Base-by-base conservation (phyloP, 331 rosid genomes). In the Cucumis variabilis region DNA sequence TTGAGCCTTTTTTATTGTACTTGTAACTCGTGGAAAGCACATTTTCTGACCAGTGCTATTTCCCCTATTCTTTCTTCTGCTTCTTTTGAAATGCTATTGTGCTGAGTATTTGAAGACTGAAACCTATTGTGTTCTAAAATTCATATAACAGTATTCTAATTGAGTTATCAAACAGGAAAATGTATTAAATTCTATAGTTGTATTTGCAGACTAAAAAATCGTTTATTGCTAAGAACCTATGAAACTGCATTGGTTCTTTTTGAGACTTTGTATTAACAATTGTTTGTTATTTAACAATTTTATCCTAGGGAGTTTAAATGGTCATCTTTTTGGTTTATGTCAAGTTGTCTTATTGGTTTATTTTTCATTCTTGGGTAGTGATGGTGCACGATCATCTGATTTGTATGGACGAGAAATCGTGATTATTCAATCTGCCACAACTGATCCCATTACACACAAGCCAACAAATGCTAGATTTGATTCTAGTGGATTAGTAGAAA, bases 311-410 rank as follows among this genome's bases (percentile, higher is more conserved):
- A 83, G 73, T 65, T 60, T 2, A 80, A 41, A 87, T 67, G 85
- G 60, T 46, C 24, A 79, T 51, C 21, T 30, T 81, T 81, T 58
- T 19, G 81, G 87, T 86, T 82, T n/a, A 80, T 55, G 85, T 73
- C 50, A 33, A 72, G 24, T 76, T 82, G 68, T 17, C 84, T 28
- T 80, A 27, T 80, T 79, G 82, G 72, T 89, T 48, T 86, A 55
- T 85, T 81, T 48, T 83, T 73, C 1, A 0, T 89, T 27, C 30
- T 80, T 82, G 50, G 80, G 86, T 88, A 82, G 77, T 84, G 92
- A 93, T 25, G 78, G 93, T 25, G 78, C 88, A 85, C 92, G 87
- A 75, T 91, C 91, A 79, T 87, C 92, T 72, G 68, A 71, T 65
- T 50, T 86, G 82, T 90, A 23, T 82, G 88, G 74, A 80, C 86